These are phyloP conservation scores for Viridothelium virens DNA, from an alignment of 495 filamentous ascomycete species.

Conservation along the genomic window DNA sequence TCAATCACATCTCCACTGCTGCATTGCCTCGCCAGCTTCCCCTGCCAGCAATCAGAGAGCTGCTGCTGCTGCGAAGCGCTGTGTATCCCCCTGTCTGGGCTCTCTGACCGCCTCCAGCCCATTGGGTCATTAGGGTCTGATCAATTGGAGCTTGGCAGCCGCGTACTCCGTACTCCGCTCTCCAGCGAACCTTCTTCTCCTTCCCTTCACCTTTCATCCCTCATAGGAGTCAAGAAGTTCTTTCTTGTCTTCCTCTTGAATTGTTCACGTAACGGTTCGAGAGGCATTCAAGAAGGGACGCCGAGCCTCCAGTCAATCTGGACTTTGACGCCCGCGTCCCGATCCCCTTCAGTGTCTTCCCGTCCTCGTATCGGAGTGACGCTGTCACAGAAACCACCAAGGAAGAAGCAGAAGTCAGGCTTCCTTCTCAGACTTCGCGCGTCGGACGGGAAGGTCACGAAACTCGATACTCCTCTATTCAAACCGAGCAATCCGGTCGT, in stretches of 20 bases:
- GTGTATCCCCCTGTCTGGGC: neutral
- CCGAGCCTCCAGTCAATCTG: conserved; percentile 87
- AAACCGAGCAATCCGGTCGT: conserved; percentile 56
- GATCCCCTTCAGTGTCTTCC: conserved; percentile 99
- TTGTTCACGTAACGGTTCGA: conserved; percentile 65
- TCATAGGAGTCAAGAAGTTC: conserved; percentile 62
- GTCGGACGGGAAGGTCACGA: conserved; percentile 92
- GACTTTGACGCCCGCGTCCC: conserved; percentile 99
- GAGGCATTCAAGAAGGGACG: conserved; percentile 90
- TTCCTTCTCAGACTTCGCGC: conserved; percentile 63
- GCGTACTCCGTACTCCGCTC: neutral
- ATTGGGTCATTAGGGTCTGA: neutral
- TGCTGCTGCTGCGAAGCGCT: neutral
- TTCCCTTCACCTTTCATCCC: conserved; percentile 18
- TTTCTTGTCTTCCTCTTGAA: conserved; percentile 96
- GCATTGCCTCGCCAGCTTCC: neutral
- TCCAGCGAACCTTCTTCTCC: conserved; percentile 14
- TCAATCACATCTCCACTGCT: conserved; percentile 9
- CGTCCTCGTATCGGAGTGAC: conserved; percentile 93
- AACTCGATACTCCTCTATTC: conserved; percentile 54
- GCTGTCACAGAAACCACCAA: conserved; percentile 68
- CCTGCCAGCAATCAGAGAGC: neutral
- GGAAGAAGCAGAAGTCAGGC: conserved; percentile 80
- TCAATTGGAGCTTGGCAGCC: conserved; percentile 6
- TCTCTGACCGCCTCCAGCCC: conserved; percentile 5